Evolutionary conservation across 2,329 filamentous ascomycete species (phyloP), one percentile per base, ranked within the genome.

Genomic region (Ciborinia camelliae): DNA sequence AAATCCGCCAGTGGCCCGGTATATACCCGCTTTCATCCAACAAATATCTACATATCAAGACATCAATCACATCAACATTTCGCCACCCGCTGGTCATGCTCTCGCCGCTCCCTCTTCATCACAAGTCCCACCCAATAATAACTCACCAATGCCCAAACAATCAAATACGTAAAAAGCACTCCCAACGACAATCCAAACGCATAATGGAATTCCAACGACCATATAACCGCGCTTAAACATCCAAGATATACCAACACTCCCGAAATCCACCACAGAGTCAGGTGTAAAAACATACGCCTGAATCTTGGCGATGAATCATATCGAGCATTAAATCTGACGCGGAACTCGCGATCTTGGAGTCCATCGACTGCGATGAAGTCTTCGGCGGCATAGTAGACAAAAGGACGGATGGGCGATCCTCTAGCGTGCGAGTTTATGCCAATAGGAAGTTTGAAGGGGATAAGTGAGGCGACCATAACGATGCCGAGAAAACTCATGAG

Each of bases 401-500:
- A 71, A 0, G 69, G 69, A 15, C 68, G 66, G 41, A 70, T 47
- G 26, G 55, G 55, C 3, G 66, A 66, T 10, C 69, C 69, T 55
- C 69, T 37, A 0, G 68, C 65, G n/a, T 71, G 69, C 5, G 69
- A 71, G 28, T 71, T 70, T 28, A 71, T 70, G 1, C 69, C 69
- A 10, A 68, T 68, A 3, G 69, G 69, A 53, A 95, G 85, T 30
- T 88, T 74, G 76, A 94, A 95, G n/a, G 88, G 85, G 30, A 96
- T 87, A n/a, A 96, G 78, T 5, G 87, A 86, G 60, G 90, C 90
- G 39, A 94, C 84, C 77, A 96, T 88, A 37, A 94, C 76, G 30
- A 96, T 86, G 50, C 91, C 85, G 14, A 90, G 84, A 71, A 97
- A 90, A 60, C 88, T 90, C 79, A 96, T 91, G 67, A 97, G 79